Percentiles rank a stretch among this genome's conserved stretches.
These are phyloP conservation scores for Chrysoporthe cubensis DNA, from an alignment of 2,329 filamentous ascomycete species.

Conservation along the genomic window DNA sequence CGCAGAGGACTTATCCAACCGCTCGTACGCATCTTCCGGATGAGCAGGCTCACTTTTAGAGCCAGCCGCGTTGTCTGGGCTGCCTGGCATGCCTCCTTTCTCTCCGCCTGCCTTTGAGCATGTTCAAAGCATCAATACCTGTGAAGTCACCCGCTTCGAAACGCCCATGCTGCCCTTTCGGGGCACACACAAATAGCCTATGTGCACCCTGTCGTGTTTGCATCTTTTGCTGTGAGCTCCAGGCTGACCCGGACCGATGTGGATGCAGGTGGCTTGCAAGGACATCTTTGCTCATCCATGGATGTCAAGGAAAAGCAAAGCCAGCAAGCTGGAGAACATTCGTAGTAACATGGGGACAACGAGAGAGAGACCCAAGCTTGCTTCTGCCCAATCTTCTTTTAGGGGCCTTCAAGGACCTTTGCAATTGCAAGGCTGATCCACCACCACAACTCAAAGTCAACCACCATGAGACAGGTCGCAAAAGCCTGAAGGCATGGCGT, in stretches of 20 bases:
- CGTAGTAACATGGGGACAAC: no score
- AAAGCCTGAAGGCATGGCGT: background rate
- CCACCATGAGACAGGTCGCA: background rate
- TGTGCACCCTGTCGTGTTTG: background rate
- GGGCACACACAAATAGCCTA: background rate
- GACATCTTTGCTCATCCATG: background rate
- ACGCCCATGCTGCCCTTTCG: background rate
- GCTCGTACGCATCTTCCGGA: no score
- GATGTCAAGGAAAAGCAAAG: background rate
- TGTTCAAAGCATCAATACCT: background rate
- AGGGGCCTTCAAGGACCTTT: background rate
- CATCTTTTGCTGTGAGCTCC: background rate
- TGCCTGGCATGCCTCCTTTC: background rate
- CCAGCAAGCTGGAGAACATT: no score
- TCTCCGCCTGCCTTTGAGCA: background rate
- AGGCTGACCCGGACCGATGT: background rate
- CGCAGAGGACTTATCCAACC: background rate
- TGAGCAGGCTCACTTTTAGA: no score
- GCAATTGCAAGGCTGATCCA: background rate
- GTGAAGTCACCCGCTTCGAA: rapidly evolving
- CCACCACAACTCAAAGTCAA: background rate
- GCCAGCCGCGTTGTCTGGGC: no score
- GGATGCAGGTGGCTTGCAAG: background rate
- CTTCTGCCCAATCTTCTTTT: background rate
- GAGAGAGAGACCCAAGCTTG: background rate